A percentile compares a stretch with the other conserved stretches of the same genome.
Conservation (phyloP, 768 basidiomycete genomes). For the Postia placenta region DNA sequence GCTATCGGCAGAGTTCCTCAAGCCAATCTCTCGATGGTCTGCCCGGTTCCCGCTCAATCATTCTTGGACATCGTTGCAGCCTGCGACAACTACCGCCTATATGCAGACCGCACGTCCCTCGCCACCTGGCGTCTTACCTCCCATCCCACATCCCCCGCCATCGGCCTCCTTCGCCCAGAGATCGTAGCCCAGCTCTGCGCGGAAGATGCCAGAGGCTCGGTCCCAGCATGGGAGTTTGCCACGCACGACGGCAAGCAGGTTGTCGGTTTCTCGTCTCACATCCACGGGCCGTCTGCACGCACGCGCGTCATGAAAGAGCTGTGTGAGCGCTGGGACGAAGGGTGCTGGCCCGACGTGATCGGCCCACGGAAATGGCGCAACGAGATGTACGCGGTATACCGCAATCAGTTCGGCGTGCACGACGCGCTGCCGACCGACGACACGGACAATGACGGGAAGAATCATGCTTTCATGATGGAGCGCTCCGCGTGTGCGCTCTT, state of each 20-base stretch:
- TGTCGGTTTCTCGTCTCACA: slow-evolving; percentile 45
- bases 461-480: slow-evolving; percentile 87
- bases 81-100: slow-evolving; percentile 66
- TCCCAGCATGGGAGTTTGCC: slow-evolving; percentile 34
- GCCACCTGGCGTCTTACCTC: slow-evolving; percentile 51
- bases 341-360: slow-evolving; percentile 56
- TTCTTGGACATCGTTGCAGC: slow-evolving; percentile 60
- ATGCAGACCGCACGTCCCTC: slow-evolving; percentile 40
- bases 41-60: too few species aligned
- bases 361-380: slow-evolving; percentile 77
- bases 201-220: slow-evolving; percentile 42
- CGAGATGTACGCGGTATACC: slow-evolving; percentile 79
- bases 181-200: slow-evolving; percentile 48
- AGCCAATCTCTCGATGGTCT: too few species aligned
- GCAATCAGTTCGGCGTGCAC: slow-evolving; percentile 56
- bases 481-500: slow-evolving; percentile 85
- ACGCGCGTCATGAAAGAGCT: slow-evolving; percentile 57
- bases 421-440: slow-evolving; percentile 29
- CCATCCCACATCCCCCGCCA: slow-evolving; percentile 44
- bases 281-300: slow-evolving; percentile 53
- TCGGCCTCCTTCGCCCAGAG: slow-evolving; percentile 55
- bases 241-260: slow-evolving; percentile 7
- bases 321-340: slow-evolving; percentile 70
- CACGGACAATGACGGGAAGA: slow-evolving; percentile 27
- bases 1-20: too few species aligned